These are phyloP conservation scores for Rhizopogon rudus DNA, from an alignment of 768 basidiomycete species.

Conservation along the genomic window DNA sequence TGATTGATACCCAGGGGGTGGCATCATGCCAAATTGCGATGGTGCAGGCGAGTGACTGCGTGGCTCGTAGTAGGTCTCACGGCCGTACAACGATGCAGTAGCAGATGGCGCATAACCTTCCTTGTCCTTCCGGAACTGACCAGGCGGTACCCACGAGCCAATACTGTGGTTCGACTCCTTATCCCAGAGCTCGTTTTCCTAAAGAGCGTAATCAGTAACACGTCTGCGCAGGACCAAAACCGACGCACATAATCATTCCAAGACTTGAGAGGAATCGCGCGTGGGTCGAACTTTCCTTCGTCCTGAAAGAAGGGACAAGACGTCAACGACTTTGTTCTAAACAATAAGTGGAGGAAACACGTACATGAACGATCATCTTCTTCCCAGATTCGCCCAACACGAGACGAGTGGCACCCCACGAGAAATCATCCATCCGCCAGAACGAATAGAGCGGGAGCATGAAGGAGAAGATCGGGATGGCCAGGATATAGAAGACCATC, in stretches of 20 bases:
- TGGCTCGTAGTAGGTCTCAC: slow-evolving; percentile 83
- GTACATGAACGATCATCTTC: slow-evolving; percentile 90
- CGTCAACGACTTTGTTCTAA: slow-evolving; percentile 6
- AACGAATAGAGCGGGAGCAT: slow-evolving; percentile 91
- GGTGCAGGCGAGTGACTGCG: slow-evolving; percentile 69
- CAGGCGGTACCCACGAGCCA: slow-evolving; percentile 86
- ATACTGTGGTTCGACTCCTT: slow-evolving; percentile 96
- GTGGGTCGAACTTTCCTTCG: slow-evolving; percentile 95
- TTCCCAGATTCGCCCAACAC: slow-evolving; percentile 94
- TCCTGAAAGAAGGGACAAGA: slow-evolving; percentile 46
- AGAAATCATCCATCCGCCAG: slow-evolving; percentile 99
- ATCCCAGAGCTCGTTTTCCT: slow-evolving; percentile 97
- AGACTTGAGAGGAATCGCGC: slow-evolving; percentile 88
- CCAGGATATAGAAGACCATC: slow-evolving; percentile 95
- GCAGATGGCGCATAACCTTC: slow-evolving; percentile 76
- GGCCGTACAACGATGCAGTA: slow-evolving; percentile 79
- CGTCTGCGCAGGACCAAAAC: background rate
- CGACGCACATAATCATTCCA: slow-evolving; percentile 90
- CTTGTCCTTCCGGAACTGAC: slow-evolving; percentile 63
- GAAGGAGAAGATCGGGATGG: slow-evolving; percentile 92
- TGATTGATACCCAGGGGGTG: slow-evolving; percentile 70
- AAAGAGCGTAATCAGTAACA: slow-evolving; percentile 1
- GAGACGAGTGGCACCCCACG: slow-evolving; percentile 89
- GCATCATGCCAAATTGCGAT: slow-evolving; percentile 53
- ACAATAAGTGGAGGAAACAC: slow-evolving; percentile 23